These are phyloP conservation scores for Arxiozyma heterogenica DNA, from an alignment of 1,139 yeast genomes.

Conservation along the genomic window DNA sequence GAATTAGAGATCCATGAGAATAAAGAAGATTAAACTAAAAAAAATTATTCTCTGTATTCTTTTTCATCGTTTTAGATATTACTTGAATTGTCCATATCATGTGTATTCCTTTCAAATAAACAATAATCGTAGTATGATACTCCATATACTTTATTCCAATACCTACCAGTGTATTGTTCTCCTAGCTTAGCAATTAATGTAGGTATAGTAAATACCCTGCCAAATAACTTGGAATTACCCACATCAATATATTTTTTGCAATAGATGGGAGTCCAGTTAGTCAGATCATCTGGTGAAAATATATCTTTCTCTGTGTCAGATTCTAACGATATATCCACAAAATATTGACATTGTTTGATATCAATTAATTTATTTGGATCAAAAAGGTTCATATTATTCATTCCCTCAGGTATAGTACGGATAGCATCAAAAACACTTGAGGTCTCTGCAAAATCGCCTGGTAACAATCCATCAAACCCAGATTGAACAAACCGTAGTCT, in stretches of 20 bases:
- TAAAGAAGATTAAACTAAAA: too few species aligned
- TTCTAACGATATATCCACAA: conserved; percentile 40
- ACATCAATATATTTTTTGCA: conserved; percentile 34
- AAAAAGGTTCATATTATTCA: conserved; percentile 65
- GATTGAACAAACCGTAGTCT: conserved; percentile 61
- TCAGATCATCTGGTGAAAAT: conserved; percentile 18
- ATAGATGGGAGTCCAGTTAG: conserved; percentile 28
- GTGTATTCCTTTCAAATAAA: conserved; percentile 15
- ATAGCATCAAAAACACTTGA: conserved; percentile 22
- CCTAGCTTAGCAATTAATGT: conserved; percentile 13
- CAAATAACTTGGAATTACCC: conserved; percentile 33
- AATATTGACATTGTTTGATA: conserved; percentile 46
- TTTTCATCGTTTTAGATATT: neutral
- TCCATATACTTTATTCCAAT: conserved; percentile 18
- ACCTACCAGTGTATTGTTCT: conserved; percentile 9
- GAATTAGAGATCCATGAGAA: too few species aligned
- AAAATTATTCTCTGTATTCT: neutral
- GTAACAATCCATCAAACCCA: conserved; percentile 80
- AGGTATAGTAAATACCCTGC: conserved; percentile 35
- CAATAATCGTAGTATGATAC: conserved; percentile 25
- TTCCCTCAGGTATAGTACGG: conserved; percentile 44
- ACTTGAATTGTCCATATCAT: neutral
- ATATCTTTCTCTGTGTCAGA: conserved; percentile 16
- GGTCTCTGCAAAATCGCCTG: conserved; percentile 69
- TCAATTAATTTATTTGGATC: conserved; percentile 44